Evolutionary conservation across 2,329 filamentous ascomycete species (phyloP).

Genomic region (Xylaria sp.): DNA sequence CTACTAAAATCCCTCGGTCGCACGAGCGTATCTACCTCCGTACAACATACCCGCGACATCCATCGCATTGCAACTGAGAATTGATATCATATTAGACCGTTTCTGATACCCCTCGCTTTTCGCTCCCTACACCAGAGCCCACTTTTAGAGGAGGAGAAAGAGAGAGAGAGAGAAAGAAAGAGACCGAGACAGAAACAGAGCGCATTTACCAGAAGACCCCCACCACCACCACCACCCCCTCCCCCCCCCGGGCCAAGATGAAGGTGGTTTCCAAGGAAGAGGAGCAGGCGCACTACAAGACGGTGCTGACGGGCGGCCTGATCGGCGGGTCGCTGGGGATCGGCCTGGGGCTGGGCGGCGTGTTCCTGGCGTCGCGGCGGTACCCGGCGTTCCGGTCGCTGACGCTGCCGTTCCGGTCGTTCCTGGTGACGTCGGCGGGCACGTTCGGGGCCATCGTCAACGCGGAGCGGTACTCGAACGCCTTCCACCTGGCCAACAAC

Average conservation of each 20-base stretch:
- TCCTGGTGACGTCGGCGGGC: slow-evolving; percentile 79
- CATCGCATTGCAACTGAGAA: not conserved
- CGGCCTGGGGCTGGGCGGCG: slow-evolving; percentile 66
- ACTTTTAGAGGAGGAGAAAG: no score
- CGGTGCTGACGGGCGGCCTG: slow-evolving; percentile 78
- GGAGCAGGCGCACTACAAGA: slow-evolving; percentile 80
- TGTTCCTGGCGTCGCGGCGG: slow-evolving; percentile 68
- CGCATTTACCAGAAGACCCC: slow-evolving; percentile 1
- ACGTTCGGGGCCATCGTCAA: slow-evolving; percentile 89
- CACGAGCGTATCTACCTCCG: not conserved
- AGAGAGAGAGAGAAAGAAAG: no score
- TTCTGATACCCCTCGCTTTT: not conserved
- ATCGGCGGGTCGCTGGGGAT: slow-evolving; percentile 73
- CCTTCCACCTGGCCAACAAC: slow-evolving; percentile 72
- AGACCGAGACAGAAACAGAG: not conserved
- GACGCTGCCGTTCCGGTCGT: slow-evolving; percentile 86
- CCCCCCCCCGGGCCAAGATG: no score
- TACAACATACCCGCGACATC: not conserved
- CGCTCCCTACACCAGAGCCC: not conserved
- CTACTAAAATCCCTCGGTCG: not conserved
- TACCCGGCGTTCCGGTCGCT: slow-evolving; percentile 79
- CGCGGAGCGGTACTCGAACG: slow-evolving; percentile 70
- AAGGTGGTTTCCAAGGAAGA: slow-evolving; percentile 96
- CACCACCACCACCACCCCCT: slow-evolving; percentile 15
- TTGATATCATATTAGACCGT: not conserved